A percentile compares a stretch with the other conserved stretches of the same genome.
Evolutionary conservation across 208 protist genomes (phyloP).

Genomic region (Leishmania tarentolae): DNA sequence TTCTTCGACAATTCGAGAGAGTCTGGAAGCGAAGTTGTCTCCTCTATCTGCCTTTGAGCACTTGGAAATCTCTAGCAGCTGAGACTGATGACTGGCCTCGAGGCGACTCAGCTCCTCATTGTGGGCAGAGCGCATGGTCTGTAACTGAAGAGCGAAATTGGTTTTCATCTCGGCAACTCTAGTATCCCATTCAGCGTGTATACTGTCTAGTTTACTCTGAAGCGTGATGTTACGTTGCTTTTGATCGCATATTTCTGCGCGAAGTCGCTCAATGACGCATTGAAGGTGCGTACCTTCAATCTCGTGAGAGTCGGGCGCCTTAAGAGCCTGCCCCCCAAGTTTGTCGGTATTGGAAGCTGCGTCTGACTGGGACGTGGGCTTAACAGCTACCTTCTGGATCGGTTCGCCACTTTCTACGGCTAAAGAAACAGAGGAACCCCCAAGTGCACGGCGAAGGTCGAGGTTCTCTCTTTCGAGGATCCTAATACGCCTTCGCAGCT

Average conservation of each 20-base stretch:
- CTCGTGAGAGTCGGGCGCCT: not conserved
- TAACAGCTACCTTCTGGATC: not conserved
- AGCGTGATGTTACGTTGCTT: constrained; percentile 34
- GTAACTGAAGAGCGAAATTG: constrained; percentile 44
- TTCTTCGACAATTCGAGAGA: constrained; percentile 24
- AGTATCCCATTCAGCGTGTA: constrained; percentile 46
- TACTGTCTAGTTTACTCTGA: constrained; percentile 32
- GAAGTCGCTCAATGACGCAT: constrained; percentile 24
- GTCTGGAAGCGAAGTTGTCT: constrained; percentile 12
- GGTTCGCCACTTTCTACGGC: not conserved
- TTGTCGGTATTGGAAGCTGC: not conserved
- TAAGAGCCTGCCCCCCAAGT: not conserved
- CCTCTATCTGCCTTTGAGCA: constrained; percentile 5
- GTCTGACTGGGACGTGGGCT: not conserved
- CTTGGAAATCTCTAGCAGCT: constrained; percentile 35
- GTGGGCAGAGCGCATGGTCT: constrained; percentile 37
- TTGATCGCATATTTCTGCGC: constrained; percentile 27
- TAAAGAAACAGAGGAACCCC: not conserved
- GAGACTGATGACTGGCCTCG: constrained; percentile 42
- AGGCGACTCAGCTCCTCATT: constrained; percentile 53
- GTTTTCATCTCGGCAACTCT: constrained; percentile 32
- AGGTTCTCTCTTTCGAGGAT: constrained; percentile 33
- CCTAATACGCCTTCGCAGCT: constrained; percentile 12
- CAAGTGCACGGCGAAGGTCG: constrained; percentile 23
- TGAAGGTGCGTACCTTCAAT: constrained; percentile 22